Base-by-base conservation (phyloP, 1,284 basidiomycete species). In the Ceratobasidium sp. region DNA sequence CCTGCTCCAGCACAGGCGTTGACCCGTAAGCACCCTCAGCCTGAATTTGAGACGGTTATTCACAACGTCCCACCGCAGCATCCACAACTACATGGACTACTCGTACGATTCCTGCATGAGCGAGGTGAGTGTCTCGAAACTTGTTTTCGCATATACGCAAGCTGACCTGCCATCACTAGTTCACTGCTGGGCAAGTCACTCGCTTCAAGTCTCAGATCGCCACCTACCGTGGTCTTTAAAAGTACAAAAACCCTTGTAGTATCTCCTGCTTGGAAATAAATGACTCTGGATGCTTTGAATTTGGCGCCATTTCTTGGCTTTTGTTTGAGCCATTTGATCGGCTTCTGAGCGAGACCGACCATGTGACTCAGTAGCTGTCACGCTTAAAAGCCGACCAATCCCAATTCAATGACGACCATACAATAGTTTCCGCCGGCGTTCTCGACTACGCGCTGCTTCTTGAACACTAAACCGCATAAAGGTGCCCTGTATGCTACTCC, bases 171-270 rank as follows among this genome's bases (percentile, higher is more conserved):
- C n/a, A 25, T 23, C 3, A 77, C 73, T 75, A 83, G 75, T 86
- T 85, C 79, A 84, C 84, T n/a, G 53, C 81, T 70, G 84, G 82
- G 18, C 85, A 86, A 74, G 76, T 80, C 72, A 79, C 79, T 30
- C 83, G 84, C 58, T 74, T 83, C 72, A 76, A 79, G 73, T 78
- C 77, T 18, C 84, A 85, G 77, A 78, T 86, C 73, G 75, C 79
- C 25, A 84, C 83, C 62, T 86, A 85, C 79, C 83, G 84, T 74
- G 81, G 83, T 48, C 77, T 85, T 60, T 67, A 56, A 69, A 42
- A 21, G 28, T 23, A 49, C 5, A 28, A 21, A 12, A 62, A 25
- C 23, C 33, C 16, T n/a, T 14, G 51, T 53, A 12, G 38, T 60
- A 42, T 25, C 23, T 59, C n/a, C 21, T 60, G 23, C 38, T 21